phyloP scores from a whole-genome alignment of 1,284 basidiomycete genomes.

The Anthracocystis panici-leucophaei region DNA sequence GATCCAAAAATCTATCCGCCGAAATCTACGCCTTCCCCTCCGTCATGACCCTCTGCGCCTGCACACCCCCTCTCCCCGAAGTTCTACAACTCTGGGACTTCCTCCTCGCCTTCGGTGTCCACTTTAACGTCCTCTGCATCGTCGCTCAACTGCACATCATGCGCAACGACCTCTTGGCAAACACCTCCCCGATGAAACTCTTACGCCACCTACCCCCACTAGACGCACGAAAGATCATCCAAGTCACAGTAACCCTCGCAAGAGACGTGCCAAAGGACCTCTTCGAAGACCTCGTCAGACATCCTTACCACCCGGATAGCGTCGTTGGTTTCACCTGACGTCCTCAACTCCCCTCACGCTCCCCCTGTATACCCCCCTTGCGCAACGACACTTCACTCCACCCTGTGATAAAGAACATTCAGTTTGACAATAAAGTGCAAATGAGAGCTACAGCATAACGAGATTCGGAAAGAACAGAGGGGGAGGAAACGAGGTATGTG shows the following conservation, averaged over 20 bases:
- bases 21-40: conserved; percentile 98
- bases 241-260: conserved; percentile 90
- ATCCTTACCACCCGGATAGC: conserved; percentile 50
- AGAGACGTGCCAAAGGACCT: conserved; percentile 82
- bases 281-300: conserved; percentile 56
- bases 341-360: not conserved
- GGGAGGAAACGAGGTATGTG: conserved; percentile 2
- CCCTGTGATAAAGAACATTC: not conserved
- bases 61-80: conserved; percentile 93
- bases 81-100: conserved; percentile 97
- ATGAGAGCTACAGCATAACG: conserved; percentile 44
- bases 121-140: conserved; percentile 93
- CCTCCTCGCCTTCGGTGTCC: conserved; percentile 92
- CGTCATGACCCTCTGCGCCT: conserved; percentile 92
- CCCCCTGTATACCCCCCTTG: not conserved
- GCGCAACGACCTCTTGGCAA: conserved; percentile 86
- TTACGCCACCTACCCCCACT: conserved; percentile 93
- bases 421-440: conserved; percentile 23
- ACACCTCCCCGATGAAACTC: conserved; percentile 90
- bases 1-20: conserved; percentile 92
- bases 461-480: not conserved
- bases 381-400: not conserved
- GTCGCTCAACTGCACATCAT: conserved; percentile 93
- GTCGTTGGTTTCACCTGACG: conserved; percentile 21
- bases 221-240: conserved; percentile 86